A percentile compares a stretch with the other conserved stretches of the same genome.
phyloP scores from a whole-genome alignment of 75 land plant species.

The Isoetes taiwanensis region DNA sequence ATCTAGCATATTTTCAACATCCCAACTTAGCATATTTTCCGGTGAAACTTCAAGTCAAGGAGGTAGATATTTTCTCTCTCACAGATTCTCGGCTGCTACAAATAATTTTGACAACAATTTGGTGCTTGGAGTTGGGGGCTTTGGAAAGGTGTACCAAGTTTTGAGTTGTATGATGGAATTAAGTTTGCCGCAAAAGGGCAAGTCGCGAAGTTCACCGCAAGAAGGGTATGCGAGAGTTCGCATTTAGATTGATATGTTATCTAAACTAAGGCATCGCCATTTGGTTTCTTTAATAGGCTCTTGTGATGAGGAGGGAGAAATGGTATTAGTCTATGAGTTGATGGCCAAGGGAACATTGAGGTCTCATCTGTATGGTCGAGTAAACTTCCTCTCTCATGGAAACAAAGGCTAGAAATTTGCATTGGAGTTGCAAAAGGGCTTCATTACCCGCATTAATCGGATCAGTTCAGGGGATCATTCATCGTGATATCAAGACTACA shows the following conservation, averaged over 20 bases:
- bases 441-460: slow-evolving; percentile 71
- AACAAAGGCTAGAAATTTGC: slow-evolving; percentile 51
- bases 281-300: slow-evolving; percentile 35
- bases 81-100: slow-evolving; percentile 26
- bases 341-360: slow-evolving; percentile 6
- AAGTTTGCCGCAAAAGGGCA: slow-evolving; percentile 55
- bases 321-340: slow-evolving; percentile 12
- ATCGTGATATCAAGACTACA: slow-evolving; percentile 62
- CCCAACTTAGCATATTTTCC: not conserved
- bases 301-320: slow-evolving; percentile 9
- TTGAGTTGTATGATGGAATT: slow-evolving; percentile 38
- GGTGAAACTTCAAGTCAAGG: not conserved
- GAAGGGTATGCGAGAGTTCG: slow-evolving; percentile 49
- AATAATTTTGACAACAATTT: slow-evolving; percentile 25
- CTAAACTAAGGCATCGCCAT: slow-evolving; percentile 56
- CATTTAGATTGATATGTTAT: slow-evolving; percentile 63
- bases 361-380: not conserved
- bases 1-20: too few relatives aligned
- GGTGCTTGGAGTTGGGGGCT: slow-evolving; percentile 40
- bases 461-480: slow-evolving; percentile 54
- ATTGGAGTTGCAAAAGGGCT: slow-evolving; percentile 63
- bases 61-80: slow-evolving; percentile 7
- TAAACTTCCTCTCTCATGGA: slow-evolving; percentile 7
- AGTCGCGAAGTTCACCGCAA: slow-evolving; percentile 39
- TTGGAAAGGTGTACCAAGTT: slow-evolving; percentile 42